Evolutionary conservation across 108 stramenopile genomes (phyloP), one percentile per base, ranked within the genome.

Genomic region (Chaetoceros muelleri): DNA sequence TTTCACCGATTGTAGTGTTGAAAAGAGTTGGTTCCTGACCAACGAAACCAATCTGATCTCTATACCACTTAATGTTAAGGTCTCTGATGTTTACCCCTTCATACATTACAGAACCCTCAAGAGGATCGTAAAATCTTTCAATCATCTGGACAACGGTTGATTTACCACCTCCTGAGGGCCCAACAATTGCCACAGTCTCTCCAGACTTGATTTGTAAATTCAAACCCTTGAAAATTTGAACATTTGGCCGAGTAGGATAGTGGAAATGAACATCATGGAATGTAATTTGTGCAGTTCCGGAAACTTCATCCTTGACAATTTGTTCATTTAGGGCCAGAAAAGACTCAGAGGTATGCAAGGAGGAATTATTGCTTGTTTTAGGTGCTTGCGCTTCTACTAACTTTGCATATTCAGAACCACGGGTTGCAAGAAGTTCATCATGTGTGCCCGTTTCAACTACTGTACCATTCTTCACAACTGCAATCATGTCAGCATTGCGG

Each of bases 11-110:
- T 23, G 78, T 87, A 24, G 80, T 79, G 2, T 80, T 65, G 54
- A 97, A 99, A 8, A 99, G 82, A 0, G 70, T 76, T 17, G 96
- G 96, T 56, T 96, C 96, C 70, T 99, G 98, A 23, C 70, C 48
- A 2, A 99, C 98, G 24, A 88, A 78, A 29, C 93, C 85, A 27
- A 99, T 82, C 53, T 88, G 79, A 55, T 70, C 71, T 21, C 96
- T 64, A 34, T 94, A 81, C 82, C 84, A 94, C 2, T 57, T 48
- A 3, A 88, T 54, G 61, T 94, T 87, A 1, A 95, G 30, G 0
- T 70, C 55, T 27, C 67, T 74, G 28, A 99, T 54, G 52, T 95
- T 76, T n/a, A 59, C 46, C 7, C 96, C 98, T 57, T 90, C 78
- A 23, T 91, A 69, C 19, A 73, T 65, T 20, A 99, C 68, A 17